A percentile compares a stretch with the other conserved stretches of the same genome.
Conservation (phyloP, 192 early-diverging fungal species). For the Coemansia sp. region DNA sequence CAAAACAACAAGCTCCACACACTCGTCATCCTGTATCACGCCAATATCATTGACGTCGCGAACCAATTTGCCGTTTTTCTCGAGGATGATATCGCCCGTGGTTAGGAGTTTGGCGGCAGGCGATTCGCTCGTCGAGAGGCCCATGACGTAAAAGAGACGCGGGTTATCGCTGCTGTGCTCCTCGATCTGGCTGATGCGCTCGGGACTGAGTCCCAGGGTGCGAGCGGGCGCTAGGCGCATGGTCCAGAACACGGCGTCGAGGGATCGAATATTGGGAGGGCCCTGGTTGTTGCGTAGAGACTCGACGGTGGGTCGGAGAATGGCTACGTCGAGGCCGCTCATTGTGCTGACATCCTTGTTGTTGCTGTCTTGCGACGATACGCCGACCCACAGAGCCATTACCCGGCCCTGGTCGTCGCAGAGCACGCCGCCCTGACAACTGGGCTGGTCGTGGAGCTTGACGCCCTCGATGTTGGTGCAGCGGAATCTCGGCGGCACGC, state of each 20-base stretch:
- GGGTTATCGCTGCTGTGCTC: conserved; percentile 44
- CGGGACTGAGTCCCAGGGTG: conserved; percentile 60
- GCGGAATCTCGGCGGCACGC: conserved; percentile 71
- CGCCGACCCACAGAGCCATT: conserved; percentile 66
- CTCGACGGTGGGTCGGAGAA: conserved; percentile 48
- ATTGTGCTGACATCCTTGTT: conserved; percentile 65
- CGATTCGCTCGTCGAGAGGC: conserved; percentile 55
- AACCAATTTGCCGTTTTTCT: conserved; percentile 57
- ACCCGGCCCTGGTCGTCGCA: conserved; percentile 58
- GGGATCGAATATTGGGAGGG: conserved; percentile 54
- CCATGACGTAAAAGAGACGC: conserved; percentile 59
- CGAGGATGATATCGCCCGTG: conserved; percentile 68
- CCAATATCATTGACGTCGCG: conserved; percentile 62
- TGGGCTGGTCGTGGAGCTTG: conserved; percentile 65
- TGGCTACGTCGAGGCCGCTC: conserved; percentile 47
- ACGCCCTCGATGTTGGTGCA: conserved; percentile 76
- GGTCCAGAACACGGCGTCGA: conserved; percentile 70
- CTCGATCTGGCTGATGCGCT: conserved; percentile 57
- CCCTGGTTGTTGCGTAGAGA: conserved; percentile 47
- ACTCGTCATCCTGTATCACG: conserved; percentile 50
- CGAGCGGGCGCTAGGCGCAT: conserved; percentile 69
- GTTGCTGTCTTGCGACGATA: conserved; percentile 67
- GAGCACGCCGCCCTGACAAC: conserved; percentile 67
- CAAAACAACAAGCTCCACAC: conserved; percentile 61
- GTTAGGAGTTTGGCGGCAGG: conserved; percentile 55